Base-by-base conservation (phyloP, 345 rosid genomes). In the Turritis glabra region DNA sequence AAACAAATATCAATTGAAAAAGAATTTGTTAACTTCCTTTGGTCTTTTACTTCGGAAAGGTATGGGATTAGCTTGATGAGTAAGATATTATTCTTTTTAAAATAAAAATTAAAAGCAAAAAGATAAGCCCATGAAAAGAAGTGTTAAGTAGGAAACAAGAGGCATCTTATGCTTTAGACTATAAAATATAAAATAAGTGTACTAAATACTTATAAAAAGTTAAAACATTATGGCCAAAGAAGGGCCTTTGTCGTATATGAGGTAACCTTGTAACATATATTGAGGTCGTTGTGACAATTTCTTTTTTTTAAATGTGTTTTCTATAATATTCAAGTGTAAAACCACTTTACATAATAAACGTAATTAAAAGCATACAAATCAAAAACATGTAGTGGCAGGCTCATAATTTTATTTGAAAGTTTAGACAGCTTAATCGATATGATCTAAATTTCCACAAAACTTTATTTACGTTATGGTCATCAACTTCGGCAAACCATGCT, bases 111-210 rank as follows among this genome's bases (percentile, higher is more conserved):
- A 26, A 48, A 60, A 61, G 68, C 23, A 50, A 72, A 72, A 62
- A 72, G 53, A 19, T 72, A 13, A 62, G 22, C 52, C 53, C 76
- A 72, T 72, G 69, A 62, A 72, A 51, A 72, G 76, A 72, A 51
- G 41, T 68, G 41, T 72, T 72, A 26, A 60, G 69, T 72, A 37
- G 41, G 41, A 50, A 72, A 50, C 61, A 51, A 37, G 69, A 72
- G 41, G 76, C 69, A 72, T 71, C 41, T 60, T 72, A 61, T 72
- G 69, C 68, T 71, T 71, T 61, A 60, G 51, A 37, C 32, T 50
- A 72, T 27, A 40, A 37, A 37, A 27, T 35, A 51, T 14, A 14
- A 14, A 51, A 11, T 22, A 59, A 50, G 30, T 48, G 48, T 18
- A 51, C 52, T 50, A 37, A 25, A 72, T n/a, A 12, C 29, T 29